These are phyloP conservation scores for Didymosphaeria variabile DNA, from an alignment of 2,329 filamentous ascomycete species.

Conservation along the genomic window DNA sequence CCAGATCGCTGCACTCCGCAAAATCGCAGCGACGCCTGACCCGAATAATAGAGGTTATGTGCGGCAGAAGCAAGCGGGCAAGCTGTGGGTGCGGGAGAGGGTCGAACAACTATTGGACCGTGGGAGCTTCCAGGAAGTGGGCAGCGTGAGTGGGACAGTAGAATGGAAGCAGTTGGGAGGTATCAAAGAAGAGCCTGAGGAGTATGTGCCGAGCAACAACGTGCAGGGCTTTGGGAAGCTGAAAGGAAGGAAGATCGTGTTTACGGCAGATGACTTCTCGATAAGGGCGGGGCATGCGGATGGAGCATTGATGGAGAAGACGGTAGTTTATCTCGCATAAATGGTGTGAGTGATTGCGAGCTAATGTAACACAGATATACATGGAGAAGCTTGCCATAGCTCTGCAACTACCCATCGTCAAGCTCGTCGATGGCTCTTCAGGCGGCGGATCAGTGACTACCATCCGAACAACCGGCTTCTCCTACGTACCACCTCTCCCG, in stretches of 20 bases:
- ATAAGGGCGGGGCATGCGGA: conserved; percentile 72
- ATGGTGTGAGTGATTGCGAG: neutral
- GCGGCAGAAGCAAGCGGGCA: conserved; percentile 70
- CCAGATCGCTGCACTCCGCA: conserved; percentile 63
- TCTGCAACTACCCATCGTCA: conserved; percentile 67
- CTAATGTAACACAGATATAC: conserved; percentile 56
- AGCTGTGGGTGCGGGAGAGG: conserved; percentile 71
- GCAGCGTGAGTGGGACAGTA: conserved; percentile 67
- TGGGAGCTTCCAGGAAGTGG: conserved; percentile 66
- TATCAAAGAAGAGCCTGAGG: conserved; percentile 57
- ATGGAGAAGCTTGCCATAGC: conserved; percentile 69
- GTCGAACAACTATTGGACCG: conserved; percentile 66
- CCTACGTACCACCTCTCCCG: conserved; percentile 67
- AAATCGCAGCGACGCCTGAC: conserved; percentile 65
- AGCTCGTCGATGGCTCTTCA: conserved; percentile 70
- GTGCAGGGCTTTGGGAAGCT: conserved; percentile 67
- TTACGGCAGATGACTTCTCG: conserved; percentile 72
- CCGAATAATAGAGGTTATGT: conserved; percentile 65
- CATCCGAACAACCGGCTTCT: conserved; percentile 64
- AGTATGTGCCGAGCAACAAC: conserved; percentile 69
- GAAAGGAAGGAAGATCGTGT: conserved; percentile 63
- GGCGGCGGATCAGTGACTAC: conserved; percentile 70
- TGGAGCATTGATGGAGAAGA: conserved; percentile 67
- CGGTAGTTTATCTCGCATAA: conserved; percentile 34
- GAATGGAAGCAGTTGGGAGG: conserved; percentile 62